Evolutionary conservation across 164 flowering plant species (phyloP).

Genomic region (Hamamelis virginiana): DNA sequence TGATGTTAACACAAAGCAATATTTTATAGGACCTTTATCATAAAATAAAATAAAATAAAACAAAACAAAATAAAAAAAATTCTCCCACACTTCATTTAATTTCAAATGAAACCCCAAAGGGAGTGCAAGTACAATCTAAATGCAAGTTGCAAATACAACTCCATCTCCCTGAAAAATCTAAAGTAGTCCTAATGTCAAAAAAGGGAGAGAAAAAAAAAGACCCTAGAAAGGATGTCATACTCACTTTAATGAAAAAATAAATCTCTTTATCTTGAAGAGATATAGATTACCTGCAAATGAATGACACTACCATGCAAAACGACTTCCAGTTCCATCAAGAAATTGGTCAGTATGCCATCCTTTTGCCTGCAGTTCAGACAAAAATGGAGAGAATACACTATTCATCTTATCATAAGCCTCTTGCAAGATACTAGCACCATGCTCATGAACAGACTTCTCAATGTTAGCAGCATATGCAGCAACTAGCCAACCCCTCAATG

Average conservation of each 20-base stretch:
- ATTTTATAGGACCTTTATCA: no score
- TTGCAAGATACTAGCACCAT: slow-evolving; percentile 21
- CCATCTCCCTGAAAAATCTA: neutral
- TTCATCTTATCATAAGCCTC: slow-evolving; percentile 77
- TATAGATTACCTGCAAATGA: neutral
- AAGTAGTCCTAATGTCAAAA: neutral
- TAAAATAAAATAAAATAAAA: no score
- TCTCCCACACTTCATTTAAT: neutral
- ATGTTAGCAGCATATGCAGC: slow-evolving; percentile 78
- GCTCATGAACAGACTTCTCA: slow-evolving; percentile 29
- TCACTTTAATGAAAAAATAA: neutral
- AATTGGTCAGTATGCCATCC: slow-evolving; percentile 98
- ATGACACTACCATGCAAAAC: slow-evolving; percentile 55
- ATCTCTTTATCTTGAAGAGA: neutral
- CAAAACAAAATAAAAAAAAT: no score
- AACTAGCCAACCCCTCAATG: slow-evolving; percentile 87
- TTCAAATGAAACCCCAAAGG: neutral
- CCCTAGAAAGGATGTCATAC: neutral
- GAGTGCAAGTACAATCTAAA: neutral
- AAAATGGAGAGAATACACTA: slow-evolving; percentile 47
- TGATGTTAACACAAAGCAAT: no score
- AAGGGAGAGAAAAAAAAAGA: neutral
- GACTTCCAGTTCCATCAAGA: slow-evolving; percentile 84
- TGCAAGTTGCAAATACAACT: neutral
- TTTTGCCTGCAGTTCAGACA: slow-evolving; percentile 63